These are phyloP conservation scores for Fusarium clavum DNA, from an alignment of 2,329 filamentous ascomycete genomes.

Conservation along the genomic window DNA sequence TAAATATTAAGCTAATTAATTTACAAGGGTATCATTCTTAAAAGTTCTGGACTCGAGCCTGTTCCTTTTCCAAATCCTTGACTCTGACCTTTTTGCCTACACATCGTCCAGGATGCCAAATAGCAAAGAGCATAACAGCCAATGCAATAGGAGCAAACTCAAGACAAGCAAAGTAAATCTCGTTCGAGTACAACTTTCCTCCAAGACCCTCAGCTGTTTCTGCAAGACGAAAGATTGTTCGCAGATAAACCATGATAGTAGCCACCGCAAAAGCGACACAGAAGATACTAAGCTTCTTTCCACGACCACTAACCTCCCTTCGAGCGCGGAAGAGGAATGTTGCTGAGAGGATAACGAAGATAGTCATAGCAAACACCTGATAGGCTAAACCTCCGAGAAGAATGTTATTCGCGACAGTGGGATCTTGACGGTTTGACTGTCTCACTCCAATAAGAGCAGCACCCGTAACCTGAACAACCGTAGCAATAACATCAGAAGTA, in stretches of 20 bases:
- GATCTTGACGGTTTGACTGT: conserved; percentile 61
- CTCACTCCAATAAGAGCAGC: conserved; percentile 65
- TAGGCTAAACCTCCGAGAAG: conserved; percentile 66
- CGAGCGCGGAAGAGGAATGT: conserved; percentile 56
- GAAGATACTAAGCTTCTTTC: conserved; percentile 53
- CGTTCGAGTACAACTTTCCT: conserved; percentile 59
- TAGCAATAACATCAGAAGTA: conserved; percentile 64
- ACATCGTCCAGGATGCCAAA: conserved; percentile 49
- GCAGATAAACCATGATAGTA: conserved; percentile 62
- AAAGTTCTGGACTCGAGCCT: conserved; percentile 17
- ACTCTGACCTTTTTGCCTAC: conserved; percentile 44
- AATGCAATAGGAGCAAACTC: conserved; percentile 67
- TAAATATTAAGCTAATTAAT: conserved; percentile 3
- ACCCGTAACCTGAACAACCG: conserved; percentile 64
- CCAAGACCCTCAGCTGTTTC: conserved; percentile 64
- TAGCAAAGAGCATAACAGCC: conserved; percentile 58
- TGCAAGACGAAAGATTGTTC: conserved; percentile 65
- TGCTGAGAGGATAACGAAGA: conserved; percentile 59
- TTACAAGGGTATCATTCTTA: conserved; percentile 13
- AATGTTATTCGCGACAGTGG: conserved; percentile 65
- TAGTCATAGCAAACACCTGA: conserved; percentile 63
- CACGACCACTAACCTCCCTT: conserved; percentile 39
- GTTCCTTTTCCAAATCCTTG: conserved; percentile 36
- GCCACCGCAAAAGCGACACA: conserved; percentile 56
- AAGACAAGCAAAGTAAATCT: conserved; percentile 64